Base-by-base conservation (phyloP, 228 moss, liverwort and hornwort genomes). In the Sphagnum fallax region DNA sequence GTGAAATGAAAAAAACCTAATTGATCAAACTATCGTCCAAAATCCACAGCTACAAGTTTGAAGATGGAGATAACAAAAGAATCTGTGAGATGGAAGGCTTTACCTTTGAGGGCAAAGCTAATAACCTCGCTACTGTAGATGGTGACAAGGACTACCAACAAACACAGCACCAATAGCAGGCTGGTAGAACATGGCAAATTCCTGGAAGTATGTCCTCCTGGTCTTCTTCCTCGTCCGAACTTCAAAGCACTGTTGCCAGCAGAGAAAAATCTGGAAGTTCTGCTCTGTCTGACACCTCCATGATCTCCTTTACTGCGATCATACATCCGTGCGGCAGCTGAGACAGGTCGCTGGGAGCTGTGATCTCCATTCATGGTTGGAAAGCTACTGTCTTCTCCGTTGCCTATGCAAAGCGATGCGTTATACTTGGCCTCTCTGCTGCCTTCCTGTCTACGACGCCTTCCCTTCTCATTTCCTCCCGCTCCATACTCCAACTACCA, bases 401-500 rank as follows among this genome's bases (percentile, higher is more conserved):
- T 88, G 93, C 86, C 96, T 83, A 73, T 83, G 88, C 57, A 92
- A 85, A 75, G 83, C 95, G 92, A 96, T 90, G 75, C 84, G 80
- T 80, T 51, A 8, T 55, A 55, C 55, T 55, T 32, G 32, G 32
- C 32, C 32, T 32, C 32, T 32, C 32, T 32, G 32, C 2, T 32
- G 32, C 32, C 32, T 32, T 32, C 32, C 32, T 3, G 32, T 32
- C 32, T 32, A 32, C 32, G 32, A 32, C 32, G 32, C 32, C 32
- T 32, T 32, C 32, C 32, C 32, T 32, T 32, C 32, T 32, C 32
- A 32, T 32, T 32, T 32, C 32, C 32, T 32, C 32, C 32, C 32
- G 32, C 32, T 32, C 32, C 32, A 32, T 32, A 32, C 32, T 32
- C 32, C 32, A 32, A 32, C 32, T 32, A 32, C 32, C 32, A 32